Percentiles rank a stretch among this genome's conserved stretches.
phyloP scores from a whole-genome alignment of 2,329 filamentous ascomycete genomes.

The Xylariales sp. region DNA sequence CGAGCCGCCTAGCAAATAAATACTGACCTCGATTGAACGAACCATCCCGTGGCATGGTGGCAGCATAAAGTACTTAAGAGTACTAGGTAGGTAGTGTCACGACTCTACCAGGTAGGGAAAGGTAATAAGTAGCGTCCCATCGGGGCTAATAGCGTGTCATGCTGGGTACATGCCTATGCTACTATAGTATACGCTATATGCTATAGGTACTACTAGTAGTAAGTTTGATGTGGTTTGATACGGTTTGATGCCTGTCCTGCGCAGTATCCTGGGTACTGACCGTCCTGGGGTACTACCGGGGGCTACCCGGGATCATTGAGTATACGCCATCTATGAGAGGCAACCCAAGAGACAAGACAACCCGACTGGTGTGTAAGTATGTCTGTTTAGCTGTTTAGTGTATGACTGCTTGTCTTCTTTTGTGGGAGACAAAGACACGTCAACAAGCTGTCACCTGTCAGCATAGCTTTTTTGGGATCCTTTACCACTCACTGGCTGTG shows the following conservation, averaged over 20 bases:
- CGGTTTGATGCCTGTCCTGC: not conserved
- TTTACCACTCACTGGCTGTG: constrained; percentile 4
- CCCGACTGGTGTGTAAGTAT: constrained; percentile 8
- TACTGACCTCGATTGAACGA: not conserved
- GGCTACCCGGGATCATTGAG: not conserved
- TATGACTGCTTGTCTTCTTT: constrained; percentile 4
- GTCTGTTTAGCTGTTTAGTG: not conserved
- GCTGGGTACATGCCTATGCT: not conserved
- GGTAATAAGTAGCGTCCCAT: constrained; percentile 8
- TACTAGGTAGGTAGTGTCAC: constrained; percentile 11
- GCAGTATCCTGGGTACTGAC: not conserved
- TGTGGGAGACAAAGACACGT: constrained; percentile 26
- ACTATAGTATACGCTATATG: too few relatives aligned
- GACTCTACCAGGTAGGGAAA: not conserved
- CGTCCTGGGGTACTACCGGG: too few relatives aligned
- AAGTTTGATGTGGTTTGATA: not conserved
- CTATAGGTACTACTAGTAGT: not conserved
- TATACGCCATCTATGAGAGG: not conserved
- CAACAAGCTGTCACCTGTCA: constrained; percentile 24
- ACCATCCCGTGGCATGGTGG: not conserved
- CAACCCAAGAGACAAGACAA: constrained; percentile 15
- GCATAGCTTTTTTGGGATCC: constrained; percentile 17
- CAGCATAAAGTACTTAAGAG: constrained; percentile 12
- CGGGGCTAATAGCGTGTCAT: not conserved
- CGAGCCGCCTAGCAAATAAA: too few relatives aligned